Evolutionary conservation across 2,329 filamentous ascomycete species (phyloP), one percentile per base, ranked within the genome.

Genomic region (Botrytis paeoniae): DNA sequence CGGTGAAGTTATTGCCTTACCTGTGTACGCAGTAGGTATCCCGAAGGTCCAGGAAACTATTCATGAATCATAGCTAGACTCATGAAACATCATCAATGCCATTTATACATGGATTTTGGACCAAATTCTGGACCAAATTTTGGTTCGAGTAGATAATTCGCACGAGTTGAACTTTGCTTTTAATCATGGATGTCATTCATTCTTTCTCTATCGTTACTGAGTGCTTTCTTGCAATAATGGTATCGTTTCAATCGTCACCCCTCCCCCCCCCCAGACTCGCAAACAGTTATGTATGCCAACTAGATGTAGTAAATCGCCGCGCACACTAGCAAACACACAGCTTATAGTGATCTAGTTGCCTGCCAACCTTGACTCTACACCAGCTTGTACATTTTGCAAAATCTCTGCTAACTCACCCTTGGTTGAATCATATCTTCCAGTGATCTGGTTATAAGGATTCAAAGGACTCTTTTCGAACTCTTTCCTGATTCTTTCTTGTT

Each of bases 391-490:
- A 72, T 86, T 82, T 60, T 89, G 85, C 80, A 85, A 88, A 73
- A 95, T 83, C 66, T 88, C 86, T 66, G 86, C 86, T 62, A 97
- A 79, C 79, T 99, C 95, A 6, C 94, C 93, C 83, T 89, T 92
- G 35, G 87, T 88, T 71, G 93, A 89, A 82, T 99, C 93, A 83
- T 94, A 97, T 4, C 86, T 82, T 3, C 90, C 93, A 69, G 85
- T 89, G 25, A 91, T 90, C 84, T 97, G 93, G 84, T 97, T 97
- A 84, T 97, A 96, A 22, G 96, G 96, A 82, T 99, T 99, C 79
- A 98, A 95, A 1, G 93, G 91, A 80, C 92, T 93, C 86, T 94
- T 97, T 83, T 97, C 92, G 82, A 98, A 99, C 84, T 98, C 96
- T 86, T 97, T 97, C 75, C 89, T 84, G 77, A 97, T 93, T 80